Evolutionary conservation across 768 basidiomycete genomes (phyloP).

Genomic region (Candolleomyces efflorescens): DNA sequence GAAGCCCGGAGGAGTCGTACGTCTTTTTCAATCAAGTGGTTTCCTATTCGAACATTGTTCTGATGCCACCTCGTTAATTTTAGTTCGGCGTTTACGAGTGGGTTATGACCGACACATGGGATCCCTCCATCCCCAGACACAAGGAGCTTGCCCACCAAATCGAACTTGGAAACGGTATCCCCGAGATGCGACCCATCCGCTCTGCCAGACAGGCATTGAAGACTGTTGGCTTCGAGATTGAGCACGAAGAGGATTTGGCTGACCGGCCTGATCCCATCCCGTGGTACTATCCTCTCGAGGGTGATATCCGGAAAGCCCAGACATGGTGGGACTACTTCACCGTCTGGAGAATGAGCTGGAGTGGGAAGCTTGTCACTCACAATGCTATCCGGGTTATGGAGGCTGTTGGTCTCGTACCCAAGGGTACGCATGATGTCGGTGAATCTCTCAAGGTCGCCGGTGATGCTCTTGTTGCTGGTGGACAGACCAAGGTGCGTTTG

Average conservation of each 20-base stretch:
- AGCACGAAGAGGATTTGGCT: slow-evolving; percentile 93
- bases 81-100: slow-evolving; percentile 99
- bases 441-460: slow-evolving; percentile 85
- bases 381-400: slow-evolving; percentile 76
- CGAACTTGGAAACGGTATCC: slow-evolving; percentile 95
- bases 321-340: slow-evolving; percentile 89
- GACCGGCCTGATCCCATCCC: slow-evolving; percentile 70
- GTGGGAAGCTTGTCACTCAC: slow-evolving; percentile 81
- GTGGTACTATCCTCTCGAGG: slow-evolving; percentile 98
- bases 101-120: slow-evolving; percentile 97
- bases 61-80: slow-evolving; percentile 1
- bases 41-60: neutral
- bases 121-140: slow-evolving; percentile 80
- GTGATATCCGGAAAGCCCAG: slow-evolving; percentile 89
- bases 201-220: slow-evolving; percentile 72
- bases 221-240: slow-evolving; percentile 81
- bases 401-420: slow-evolving; percentile 74
- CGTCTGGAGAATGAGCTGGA: slow-evolving; percentile 87
- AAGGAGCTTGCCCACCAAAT: slow-evolving; percentile 88
- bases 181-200: slow-evolving; percentile 85
- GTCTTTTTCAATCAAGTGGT: slow-evolving; percentile 25
- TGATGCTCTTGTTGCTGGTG: slow-evolving; percentile 75
- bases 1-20: slow-evolving; percentile 91
- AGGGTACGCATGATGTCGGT: slow-evolving; percentile 88
- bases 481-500: slow-evolving; percentile 70